Conservation (phyloP, 176 grass and related monocot genomes). For the Themeda triandra region DNA sequence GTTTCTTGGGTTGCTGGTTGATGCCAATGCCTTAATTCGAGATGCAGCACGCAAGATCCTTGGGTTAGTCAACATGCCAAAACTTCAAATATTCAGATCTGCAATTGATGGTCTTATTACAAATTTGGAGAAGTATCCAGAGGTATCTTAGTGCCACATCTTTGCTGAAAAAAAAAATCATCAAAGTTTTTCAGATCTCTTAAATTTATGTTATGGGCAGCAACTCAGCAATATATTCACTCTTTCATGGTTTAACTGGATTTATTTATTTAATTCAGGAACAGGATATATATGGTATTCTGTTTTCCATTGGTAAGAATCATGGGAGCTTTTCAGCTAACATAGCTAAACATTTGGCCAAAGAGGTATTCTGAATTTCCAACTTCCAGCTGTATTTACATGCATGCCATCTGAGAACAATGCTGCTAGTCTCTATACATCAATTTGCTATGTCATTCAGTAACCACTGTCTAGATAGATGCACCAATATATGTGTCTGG, state of each 20-base stretch:
- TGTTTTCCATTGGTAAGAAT: constrained; percentile 79
- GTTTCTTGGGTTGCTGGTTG: constrained; percentile 77
- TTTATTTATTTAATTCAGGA: constrained; percentile 62
- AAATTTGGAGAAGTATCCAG: constrained; percentile 64
- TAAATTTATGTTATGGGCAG: background rate
- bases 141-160: constrained; percentile 58
- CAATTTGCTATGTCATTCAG: background rate
- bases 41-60: constrained; percentile 58
- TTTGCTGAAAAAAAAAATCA: constrained; percentile 4
- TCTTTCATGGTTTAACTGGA: constrained; percentile 27
- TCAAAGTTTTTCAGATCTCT: background rate
- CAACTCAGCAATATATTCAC: background rate
- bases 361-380: constrained; percentile 58
- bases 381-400: constrained; percentile 7
- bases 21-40: constrained; percentile 57
- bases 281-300: constrained; percentile 66
- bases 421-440: background rate
- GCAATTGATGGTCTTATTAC: constrained; percentile 66
- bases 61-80: constrained; percentile 58
- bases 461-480: background rate
- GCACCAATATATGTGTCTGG: background rate
- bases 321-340: constrained; percentile 66
- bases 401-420: constrained; percentile 1
- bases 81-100: constrained; percentile 72
- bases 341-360: constrained; percentile 73